Evolutionary conservation across 2,329 filamentous ascomycete species (phyloP).

Genomic region (Colletotrichum eremochloae): DNA sequence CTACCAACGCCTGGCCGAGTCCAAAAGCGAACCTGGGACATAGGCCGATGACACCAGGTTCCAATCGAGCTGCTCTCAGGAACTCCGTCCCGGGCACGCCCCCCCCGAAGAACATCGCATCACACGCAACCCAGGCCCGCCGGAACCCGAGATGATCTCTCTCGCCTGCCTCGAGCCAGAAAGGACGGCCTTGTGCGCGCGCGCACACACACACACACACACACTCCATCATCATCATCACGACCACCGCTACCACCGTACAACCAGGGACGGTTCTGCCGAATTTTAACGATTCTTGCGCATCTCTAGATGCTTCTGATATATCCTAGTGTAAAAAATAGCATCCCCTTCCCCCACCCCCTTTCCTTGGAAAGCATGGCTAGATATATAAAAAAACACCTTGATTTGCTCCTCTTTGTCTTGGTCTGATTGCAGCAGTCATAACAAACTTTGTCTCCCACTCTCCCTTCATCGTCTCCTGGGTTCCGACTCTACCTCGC

Average conservation of each 20-base stretch:
- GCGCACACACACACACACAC: background rate
- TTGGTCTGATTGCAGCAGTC: constrained; percentile 13
- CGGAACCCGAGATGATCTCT: background rate
- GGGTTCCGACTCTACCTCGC: constrained; percentile 5
- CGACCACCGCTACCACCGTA: background rate
- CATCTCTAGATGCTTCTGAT: background rate
- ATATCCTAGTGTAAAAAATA: background rate
- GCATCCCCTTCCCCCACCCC: background rate
- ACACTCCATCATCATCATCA: too few species aligned
- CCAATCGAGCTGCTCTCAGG: too few species aligned
- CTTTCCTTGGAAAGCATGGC: background rate
- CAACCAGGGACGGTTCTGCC: background rate
- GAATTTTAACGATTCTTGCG: background rate
- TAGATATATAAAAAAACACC: background rate
- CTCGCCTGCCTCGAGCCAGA: background rate
- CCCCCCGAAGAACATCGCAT: too few species aligned
- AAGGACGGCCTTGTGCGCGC: background rate
- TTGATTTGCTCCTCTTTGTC: background rate
- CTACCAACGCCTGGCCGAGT: too few species aligned
- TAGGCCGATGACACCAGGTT: too few species aligned
- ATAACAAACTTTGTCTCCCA: constrained; percentile 4
- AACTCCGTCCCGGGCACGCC: too few species aligned
- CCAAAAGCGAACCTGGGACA: too few species aligned
- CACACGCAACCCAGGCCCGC: background rate
- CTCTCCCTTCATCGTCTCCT: background rate